Evolutionary conservation across 345 rosid genomes (phyloP).

Genomic region (Cardamine chenopodiifolia): DNA sequence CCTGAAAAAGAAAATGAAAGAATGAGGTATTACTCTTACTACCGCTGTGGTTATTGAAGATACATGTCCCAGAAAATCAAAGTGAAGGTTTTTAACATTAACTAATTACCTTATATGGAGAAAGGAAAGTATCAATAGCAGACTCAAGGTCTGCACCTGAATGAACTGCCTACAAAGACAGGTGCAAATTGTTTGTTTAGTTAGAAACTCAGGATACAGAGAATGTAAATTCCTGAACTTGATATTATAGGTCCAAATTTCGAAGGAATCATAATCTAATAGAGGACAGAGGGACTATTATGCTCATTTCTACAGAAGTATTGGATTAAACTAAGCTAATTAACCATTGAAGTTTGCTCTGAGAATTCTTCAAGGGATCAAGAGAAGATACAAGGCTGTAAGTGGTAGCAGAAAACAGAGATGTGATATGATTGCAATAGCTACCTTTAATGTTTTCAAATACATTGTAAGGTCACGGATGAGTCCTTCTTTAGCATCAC

Average conservation of each 20-base stretch:
- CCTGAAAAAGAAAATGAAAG: slow-evolving; percentile 53
- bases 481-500: slow-evolving; percentile 80
- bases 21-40: slow-evolving; percentile 10
- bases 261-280: background rate
- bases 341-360: slow-evolving; percentile 15
- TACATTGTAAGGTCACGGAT: slow-evolving; percentile 86
- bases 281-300: background rate
- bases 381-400: slow-evolving; percentile 5
- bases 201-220: slow-evolving; percentile 14
- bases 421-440: background rate
- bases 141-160: slow-evolving; percentile 99
- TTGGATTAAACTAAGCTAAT: background rate
- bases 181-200: background rate
- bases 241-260: background rate
- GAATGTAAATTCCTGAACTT: background rate
- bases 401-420: background rate
- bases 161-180: slow-evolving; percentile 80
- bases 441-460: slow-evolving; percentile 93
- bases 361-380: background rate
- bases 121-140: slow-evolving; percentile 64
- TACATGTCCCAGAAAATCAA: slow-evolving; percentile 6
- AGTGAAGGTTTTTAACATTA: slow-evolving; percentile 4
- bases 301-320: background rate
- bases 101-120: slow-evolving; percentile 34
- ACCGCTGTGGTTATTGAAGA: slow-evolving; percentile 14